Evolutionary conservation across 768 basidiomycete species (phyloP), one percentile per base, ranked within the genome.

Genomic region (Agaricus subrufescens): DNA sequence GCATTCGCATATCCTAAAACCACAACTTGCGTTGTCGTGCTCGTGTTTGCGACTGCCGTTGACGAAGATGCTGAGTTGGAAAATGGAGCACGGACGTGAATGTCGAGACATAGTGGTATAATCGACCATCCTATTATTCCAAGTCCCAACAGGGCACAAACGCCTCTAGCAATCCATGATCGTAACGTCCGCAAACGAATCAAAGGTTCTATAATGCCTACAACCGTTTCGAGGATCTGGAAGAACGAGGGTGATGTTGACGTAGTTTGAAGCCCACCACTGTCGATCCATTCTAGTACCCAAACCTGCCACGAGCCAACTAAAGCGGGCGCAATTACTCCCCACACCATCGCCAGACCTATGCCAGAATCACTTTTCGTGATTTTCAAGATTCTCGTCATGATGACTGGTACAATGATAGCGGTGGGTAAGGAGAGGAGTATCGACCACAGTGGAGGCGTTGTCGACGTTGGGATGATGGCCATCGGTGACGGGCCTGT

Each of bases 1-100:
- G 91, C 85, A 66, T 98, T 97, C 0, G 91, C 90, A 64, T 86
- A 96, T 0, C 95, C 95, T 1, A 93, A 69, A 1, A 98, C 80
- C 19, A 64, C 59, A 27, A 67, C 61, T 57, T 83, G 77, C 14
- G 66, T 71, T 62, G 60, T 74, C 60, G 56, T 65, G 69, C 25
- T 65, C 51, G 44, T 68, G 61, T 50, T 67, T 67, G 39, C 26
- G 1, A 29, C 7, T 2, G 14, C 25, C 30, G 39, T 9, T 4
- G 46, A 15, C 3, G 45, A n/a, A 5, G 27, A 9, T 19, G 42
- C n/a, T 27, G 29, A 29, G 1, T 27, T 43, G 12, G 40, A 9
- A 8, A 29, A 34, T 9, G 51, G 26, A 3, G 54, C 6, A 7
- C 38, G 39, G 15, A 72, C 74, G 57, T 68, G 63, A 42, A 97